phyloP scores from a whole-genome alignment of 495 filamentous ascomycete genomes.

The Hyaloscypha variabilis region DNA sequence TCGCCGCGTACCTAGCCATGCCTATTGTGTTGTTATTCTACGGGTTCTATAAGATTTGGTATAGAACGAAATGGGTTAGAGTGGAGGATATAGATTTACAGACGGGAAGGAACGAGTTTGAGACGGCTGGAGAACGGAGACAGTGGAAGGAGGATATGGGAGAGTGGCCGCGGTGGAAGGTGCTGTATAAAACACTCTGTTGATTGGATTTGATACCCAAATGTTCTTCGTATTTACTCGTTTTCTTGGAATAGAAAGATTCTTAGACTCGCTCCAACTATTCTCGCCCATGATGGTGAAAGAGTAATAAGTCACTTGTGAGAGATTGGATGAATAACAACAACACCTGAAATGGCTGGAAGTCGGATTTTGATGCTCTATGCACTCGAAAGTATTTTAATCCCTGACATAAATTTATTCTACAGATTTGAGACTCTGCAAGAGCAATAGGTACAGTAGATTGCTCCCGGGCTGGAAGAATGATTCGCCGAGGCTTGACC shows the following conservation, averaged over 20 bases:
- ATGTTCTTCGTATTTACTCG: background rate
- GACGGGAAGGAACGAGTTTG: constrained; percentile 86
- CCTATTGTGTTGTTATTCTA: constrained; percentile 81
- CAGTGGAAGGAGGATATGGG: constrained; percentile 68
- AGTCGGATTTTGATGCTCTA: too few relatives aligned
- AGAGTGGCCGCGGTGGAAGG: constrained; percentile 88
- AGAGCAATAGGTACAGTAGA: too few relatives aligned
- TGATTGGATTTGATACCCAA: constrained; percentile 22
- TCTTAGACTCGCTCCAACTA: too few relatives aligned
- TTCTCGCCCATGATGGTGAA: too few relatives aligned
- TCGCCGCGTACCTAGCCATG: constrained; percentile 74
- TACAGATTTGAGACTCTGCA: too few relatives aligned
- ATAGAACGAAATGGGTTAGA: constrained; percentile 67
- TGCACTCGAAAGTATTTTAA: too few relatives aligned
- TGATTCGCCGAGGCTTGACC: background rate
- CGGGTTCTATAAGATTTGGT: constrained; percentile 74
- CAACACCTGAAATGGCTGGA: background rate
- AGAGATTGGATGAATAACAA: background rate
- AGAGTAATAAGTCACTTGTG: too few relatives aligned
- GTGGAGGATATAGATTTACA: constrained; percentile 77
- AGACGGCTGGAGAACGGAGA: constrained; percentile 70
- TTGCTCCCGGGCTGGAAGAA: background rate
- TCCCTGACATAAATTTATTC: too few relatives aligned
- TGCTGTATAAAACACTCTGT: constrained; percentile 55
- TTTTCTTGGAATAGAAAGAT: background rate